These are phyloP conservation scores for Xylariaceae sp. DNA, from an alignment of 2,329 filamentous ascomycete genomes.

Conservation along the genomic window DNA sequence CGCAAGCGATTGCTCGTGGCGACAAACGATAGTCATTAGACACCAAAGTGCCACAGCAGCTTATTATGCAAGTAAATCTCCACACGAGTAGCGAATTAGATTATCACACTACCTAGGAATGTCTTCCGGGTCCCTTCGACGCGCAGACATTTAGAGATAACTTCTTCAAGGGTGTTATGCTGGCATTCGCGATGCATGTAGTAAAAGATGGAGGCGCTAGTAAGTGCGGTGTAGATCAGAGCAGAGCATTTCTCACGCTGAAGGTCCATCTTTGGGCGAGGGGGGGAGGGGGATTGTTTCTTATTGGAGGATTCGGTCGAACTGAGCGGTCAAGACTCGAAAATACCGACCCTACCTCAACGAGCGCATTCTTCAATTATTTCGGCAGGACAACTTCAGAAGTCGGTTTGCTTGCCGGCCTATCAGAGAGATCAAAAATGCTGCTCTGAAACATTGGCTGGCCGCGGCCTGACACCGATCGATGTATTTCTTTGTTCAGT, in stretches of 20 bases:
- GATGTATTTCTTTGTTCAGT: constrained; percentile 7
- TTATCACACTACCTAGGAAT: no score
- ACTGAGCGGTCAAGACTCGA: constrained; percentile 28
- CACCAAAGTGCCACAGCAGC: no score
- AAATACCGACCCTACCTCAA: not conserved
- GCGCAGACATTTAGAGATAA: no score
- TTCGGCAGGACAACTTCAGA: constrained; percentile 1
- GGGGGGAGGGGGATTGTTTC: constrained; percentile 7
- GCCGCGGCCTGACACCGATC: constrained; percentile 4
- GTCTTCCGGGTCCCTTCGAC: no score
- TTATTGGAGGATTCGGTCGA: constrained; percentile 22
- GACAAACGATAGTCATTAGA: no score
- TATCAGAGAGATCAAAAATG: constrained; percentile 2
- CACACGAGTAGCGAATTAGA: no score
- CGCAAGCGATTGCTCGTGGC: no score
- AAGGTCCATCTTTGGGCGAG: constrained; percentile 14
- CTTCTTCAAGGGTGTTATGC: no score
- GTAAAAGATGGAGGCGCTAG: constrained; percentile 4
- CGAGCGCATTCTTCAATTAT: constrained; percentile 1
- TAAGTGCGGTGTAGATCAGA: constrained; percentile 28
- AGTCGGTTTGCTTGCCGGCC: constrained; percentile 5
- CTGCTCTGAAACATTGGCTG: constrained; percentile 9
- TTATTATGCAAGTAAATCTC: no score
- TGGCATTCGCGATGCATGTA: no score
- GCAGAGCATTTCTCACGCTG: constrained; percentile 15